Conservation (phyloP, 306 rosid genomes). For the Echinosophora koreensis region DNA sequence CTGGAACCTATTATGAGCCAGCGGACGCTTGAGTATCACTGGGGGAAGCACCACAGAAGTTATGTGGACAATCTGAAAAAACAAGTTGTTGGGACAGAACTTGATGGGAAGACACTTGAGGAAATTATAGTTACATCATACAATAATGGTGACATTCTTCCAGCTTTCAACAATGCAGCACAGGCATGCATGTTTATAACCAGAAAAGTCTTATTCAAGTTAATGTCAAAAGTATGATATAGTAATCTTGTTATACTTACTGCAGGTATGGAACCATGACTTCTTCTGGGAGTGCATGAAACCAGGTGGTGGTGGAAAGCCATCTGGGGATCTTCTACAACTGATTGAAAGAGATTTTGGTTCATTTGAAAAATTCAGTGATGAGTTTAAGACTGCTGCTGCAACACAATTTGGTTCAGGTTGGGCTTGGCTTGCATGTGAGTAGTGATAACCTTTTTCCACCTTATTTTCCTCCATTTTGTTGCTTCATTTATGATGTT, state of each 20-base stretch:
- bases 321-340: conserved; percentile 80
- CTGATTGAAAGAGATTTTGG: conserved; percentile 90
- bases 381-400: conserved; percentile 73
- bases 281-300: conserved; percentile 97
- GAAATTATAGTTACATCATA: conserved; percentile 61
- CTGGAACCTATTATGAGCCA: conserved; percentile 85
- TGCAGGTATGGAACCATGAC: conserved; percentile 90
- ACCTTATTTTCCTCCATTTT: conserved; percentile 29
- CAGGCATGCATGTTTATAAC: conserved; percentile 60
- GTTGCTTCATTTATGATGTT: conserved; percentile 15
- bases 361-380: conserved; percentile 71
- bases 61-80: conserved; percentile 79
- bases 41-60: conserved; percentile 89
- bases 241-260: conserved; percentile 18
- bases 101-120: conserved; percentile 62
- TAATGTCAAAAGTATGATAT: not conserved
- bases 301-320: conserved; percentile 88
- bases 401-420: conserved; percentile 95
- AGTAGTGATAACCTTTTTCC: conserved; percentile 41
- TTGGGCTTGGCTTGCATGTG: conserved; percentile 98
- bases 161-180: conserved; percentile 88
- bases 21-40: conserved; percentile 72
- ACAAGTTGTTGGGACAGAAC: conserved; percentile 74
- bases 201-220: not conserved
- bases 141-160: conserved; percentile 79